Conservation (phyloP, 306 rosid species). For the Cajanus cajan region DNA sequence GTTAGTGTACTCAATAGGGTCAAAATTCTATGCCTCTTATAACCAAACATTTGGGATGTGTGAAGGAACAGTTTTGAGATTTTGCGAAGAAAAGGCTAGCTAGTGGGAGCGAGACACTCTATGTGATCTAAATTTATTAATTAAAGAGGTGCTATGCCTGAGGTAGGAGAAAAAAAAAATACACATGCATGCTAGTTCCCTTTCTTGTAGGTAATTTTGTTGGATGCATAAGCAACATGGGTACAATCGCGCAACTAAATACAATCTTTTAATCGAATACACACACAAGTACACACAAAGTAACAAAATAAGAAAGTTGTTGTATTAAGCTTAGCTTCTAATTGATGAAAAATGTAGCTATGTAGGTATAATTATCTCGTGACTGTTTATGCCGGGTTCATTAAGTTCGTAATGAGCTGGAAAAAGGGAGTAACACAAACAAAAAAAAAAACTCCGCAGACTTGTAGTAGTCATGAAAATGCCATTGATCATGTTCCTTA, state of each 20-base stretch:
- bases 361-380: not conserved
- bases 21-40: constrained; percentile 5
- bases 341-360: not conserved
- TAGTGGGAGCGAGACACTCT: not conserved
- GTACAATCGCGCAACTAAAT: not conserved
- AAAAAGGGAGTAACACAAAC: not conserved
- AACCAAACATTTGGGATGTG: constrained; percentile 33
- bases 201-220: constrained; percentile 7
- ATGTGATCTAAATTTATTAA: not conserved
- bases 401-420: not conserved
- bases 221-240: not conserved
- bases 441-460: not conserved
- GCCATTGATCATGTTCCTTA: not conserved
- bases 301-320: not conserved
- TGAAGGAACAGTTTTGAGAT: constrained; percentile 6
- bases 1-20: not conserved
- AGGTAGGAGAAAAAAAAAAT: not conserved
- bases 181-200: constrained; percentile 26
- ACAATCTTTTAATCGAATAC: not conserved
- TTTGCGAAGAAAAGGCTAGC: constrained; percentile 6
- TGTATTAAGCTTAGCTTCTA: not conserved
- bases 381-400: not conserved
- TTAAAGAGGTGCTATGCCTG: not conserved
- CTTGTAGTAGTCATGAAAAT: not conserved
- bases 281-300: not conserved